phyloP scores from a whole-genome alignment of 2,329 filamentous ascomycete genomes.

The Arthrobotrys sphaeroides region DNA sequence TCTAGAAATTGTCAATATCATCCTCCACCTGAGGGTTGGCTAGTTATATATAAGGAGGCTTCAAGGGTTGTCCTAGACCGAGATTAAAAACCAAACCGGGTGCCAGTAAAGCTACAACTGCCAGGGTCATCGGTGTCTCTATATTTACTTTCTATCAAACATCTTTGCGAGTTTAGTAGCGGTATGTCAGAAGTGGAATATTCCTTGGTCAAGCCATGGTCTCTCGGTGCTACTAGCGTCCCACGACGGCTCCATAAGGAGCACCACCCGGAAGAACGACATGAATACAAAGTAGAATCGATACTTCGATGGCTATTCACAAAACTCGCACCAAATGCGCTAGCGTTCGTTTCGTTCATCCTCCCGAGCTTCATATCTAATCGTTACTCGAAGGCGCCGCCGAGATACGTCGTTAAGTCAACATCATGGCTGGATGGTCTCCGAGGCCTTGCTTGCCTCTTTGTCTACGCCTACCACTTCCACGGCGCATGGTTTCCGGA shows the following conservation, averaged over 20 bases:
- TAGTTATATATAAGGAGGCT: no score
- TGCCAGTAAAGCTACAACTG: no score
- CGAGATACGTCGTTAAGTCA: conserved; percentile 14
- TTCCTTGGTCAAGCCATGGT: background rate
- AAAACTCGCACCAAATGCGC: background rate
- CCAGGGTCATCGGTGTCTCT: no score
- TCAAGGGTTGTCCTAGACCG: no score
- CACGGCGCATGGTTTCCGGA: conserved; percentile 11
- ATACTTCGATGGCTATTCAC: background rate
- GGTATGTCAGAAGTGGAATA: background rate
- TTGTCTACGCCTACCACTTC: conserved; percentile 38
- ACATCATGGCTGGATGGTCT: conserved; percentile 51
- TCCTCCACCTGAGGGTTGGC: no score
- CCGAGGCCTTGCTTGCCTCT: conserved; percentile 36
- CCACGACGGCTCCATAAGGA: background rate
- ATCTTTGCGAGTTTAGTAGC: no score
- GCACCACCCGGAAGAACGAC: background rate
- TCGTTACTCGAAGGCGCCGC: conserved; percentile 18
- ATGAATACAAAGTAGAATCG: background rate
- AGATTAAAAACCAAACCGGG: no score
- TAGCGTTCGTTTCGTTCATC: background rate
- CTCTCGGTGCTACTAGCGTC: background rate
- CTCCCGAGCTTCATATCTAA: conserved; percentile 34
- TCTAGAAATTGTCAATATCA: background rate
- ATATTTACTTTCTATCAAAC: no score